phyloP scores from a whole-genome alignment of 2,329 filamentous ascomycete genomes.

The Setomelanomma holmii region DNA sequence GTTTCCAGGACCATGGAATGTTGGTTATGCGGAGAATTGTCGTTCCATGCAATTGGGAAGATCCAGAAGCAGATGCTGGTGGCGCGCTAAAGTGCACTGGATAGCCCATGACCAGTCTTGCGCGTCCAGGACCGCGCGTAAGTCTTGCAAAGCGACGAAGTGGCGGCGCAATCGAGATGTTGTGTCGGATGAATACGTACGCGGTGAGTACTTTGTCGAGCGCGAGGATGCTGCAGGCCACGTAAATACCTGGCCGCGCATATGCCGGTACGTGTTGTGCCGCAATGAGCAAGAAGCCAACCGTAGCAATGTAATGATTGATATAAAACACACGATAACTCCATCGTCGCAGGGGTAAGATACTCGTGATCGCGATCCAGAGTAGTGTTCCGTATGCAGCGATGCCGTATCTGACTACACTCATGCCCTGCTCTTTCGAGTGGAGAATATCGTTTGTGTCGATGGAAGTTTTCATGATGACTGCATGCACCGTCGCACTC shows the following conservation, averaged over 20 bases:
- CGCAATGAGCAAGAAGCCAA: constrained; percentile 26
- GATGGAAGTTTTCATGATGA: constrained; percentile 35
- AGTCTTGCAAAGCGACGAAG: constrained; percentile 13
- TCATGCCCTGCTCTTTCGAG: constrained; percentile 24
- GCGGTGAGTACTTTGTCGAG: constrained; percentile 21
- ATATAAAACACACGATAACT: constrained; percentile 35
- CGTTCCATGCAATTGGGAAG: constrained; percentile 13
- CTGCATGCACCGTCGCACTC: constrained; percentile 33
- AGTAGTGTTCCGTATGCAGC: constrained; percentile 28
- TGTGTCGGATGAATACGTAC: constrained; percentile 21
- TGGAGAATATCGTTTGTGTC: constrained; percentile 25
- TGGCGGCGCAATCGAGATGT: constrained; percentile 22
- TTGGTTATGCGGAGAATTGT: constrained; percentile 32
- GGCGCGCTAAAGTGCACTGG: constrained; percentile 32
- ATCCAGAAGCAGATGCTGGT: constrained; percentile 6
- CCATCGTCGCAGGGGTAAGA: constrained; percentile 30
- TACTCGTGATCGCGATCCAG: constrained; percentile 34
- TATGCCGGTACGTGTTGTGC: constrained; percentile 34
- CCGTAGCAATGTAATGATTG: constrained; percentile 35
- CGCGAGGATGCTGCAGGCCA: constrained; percentile 20
- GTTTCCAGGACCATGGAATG: constrained; percentile 32
- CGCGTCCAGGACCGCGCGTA: constrained; percentile 12
- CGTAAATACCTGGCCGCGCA: constrained; percentile 27
- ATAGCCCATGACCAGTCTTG: constrained; percentile 26
- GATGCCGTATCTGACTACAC: constrained; percentile 32